Evolutionary conservation across 768 basidiomycete genomes (phyloP).

Genomic region (Mycena kentingensis): DNA sequence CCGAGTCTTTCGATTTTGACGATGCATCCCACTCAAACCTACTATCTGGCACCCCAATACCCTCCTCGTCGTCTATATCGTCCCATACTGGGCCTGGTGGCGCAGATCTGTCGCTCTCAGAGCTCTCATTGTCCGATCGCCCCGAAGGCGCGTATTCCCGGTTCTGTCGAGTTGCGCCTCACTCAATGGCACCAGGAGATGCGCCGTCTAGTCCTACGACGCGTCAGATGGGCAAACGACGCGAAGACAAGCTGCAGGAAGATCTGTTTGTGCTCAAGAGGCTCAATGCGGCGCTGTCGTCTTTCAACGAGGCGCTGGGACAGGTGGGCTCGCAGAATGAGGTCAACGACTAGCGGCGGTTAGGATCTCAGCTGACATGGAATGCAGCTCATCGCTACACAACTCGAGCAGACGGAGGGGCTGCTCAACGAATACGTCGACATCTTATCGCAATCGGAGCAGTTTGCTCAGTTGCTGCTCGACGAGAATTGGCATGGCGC

Average conservation of each 20-base stretch:
- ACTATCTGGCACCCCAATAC: background rate
- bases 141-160: conserved; percentile 1
- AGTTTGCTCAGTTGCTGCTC: conserved; percentile 65
- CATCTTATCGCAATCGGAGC: conserved; percentile 71
- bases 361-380: background rate
- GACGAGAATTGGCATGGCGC: conserved; percentile 79
- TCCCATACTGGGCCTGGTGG: conserved; percentile 32
- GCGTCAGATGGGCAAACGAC: conserved; percentile 34
- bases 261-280: conserved; percentile 75
- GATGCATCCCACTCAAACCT: background rate
- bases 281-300: conserved; percentile 67
- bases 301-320: conserved; percentile 67
- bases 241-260: conserved; percentile 74
- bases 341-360: conserved; percentile 36
- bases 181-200: background rate
- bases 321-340: conserved; percentile 70
- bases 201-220: background rate
- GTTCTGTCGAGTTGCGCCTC: background rate
- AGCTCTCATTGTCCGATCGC: conserved; percentile 35
- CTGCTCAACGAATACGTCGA: conserved; percentile 75
- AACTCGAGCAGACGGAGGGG: conserved; percentile 71
- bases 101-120: conserved; percentile 40
- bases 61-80: conserved; percentile 3
- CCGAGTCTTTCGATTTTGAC: background rate
- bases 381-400: conserved; percentile 60